Evolutionary conservation across 2,329 filamentous ascomycete genomes (phyloP), one percentile per base, ranked within the genome.

Genomic region (Fusarium sp.): DNA sequence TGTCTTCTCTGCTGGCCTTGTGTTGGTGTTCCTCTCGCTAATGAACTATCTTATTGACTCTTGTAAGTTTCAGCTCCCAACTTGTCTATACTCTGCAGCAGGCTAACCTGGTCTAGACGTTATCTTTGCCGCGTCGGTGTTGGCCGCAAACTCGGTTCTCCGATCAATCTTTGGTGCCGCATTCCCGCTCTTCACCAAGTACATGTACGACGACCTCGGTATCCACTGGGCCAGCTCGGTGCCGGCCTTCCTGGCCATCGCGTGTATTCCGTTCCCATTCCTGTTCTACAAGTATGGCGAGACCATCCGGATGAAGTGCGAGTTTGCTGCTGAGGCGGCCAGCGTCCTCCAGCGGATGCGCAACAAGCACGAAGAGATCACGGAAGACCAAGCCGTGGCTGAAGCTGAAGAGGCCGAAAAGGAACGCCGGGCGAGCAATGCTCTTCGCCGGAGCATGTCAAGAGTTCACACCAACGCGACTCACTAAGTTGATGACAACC

Each of bases 141-240:
- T 95, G 10, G 93, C 94, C 3, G 93, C 92, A 57, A 94, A 92
- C 81, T 88, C 91, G 2, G 90, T 95, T 30, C 84, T 95, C 13
- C 90, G 93, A 68, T 94, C 92, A 0, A 83, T 93, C 16, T 94
- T 95, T 70, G 93, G 92, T 67, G 90, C 92, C 1, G 90, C 88
- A 1, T 95, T 95, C 83, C 93, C 93, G 0, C 86, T 95, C 0
- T 95, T 95, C 82, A 93, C 92, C 0, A 87, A 85, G 0, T 81
- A 85, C 71, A 90, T 91, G 87, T 91, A 89, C 79, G 39, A 84
- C 4, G 83, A 86, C 65, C 85, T 93, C 3, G 92, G 93, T 57
- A 91, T 93, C 66, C 92, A 95, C 83, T 95, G 93, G 94, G 94
- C 92, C 1, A 91, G 88, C 37, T 91, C 90, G 0, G 85, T 96